Evolutionary conservation across 1,284 basidiomycete species (phyloP), one percentile per base, ranked within the genome.

Genomic region (Anthracocystis walkeri): DNA sequence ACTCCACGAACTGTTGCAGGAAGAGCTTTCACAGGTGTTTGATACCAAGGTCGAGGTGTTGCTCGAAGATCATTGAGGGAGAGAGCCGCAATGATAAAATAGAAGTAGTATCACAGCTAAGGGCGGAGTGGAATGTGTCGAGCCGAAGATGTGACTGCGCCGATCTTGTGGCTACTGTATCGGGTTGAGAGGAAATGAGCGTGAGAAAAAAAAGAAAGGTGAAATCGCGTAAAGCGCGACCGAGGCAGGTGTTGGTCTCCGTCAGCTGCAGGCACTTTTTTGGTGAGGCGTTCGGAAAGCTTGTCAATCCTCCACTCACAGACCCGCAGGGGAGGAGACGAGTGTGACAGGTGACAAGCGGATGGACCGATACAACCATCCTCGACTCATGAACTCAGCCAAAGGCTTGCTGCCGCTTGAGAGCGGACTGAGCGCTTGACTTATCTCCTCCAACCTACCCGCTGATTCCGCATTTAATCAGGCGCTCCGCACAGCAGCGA

Each of bases 1-100:
- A 5, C 66, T 84, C 1, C 52, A 81, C 50, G 69, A 78, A 29
- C 62, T 84, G 11, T 58, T 84, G 6, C 65, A 78, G 27, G 29
- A 45, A 11, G 82, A 84, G 68, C 65, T 84, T 6, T 73, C 73
- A 21, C 49, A 60, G 16, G 74, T 82, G 12, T 81, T 83, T 45
- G 60, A 64, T 11, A 71, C 65, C 27, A 33, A 65, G n/a, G 58
- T 82, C 25, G 60, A 72, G 18, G 55, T 81, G 21, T 7, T 58
- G n/a, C 46, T 73, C n/a, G 54, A 73, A 33, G 50, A 67, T 25
- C 57, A 64, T 8, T 67, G 53, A 53, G 4, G 1, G 25, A 25
- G 11, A 12, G 27, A 31, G 35, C 3, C 29, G 21, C 21, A 38
- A 48, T 35, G 31, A 16, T 27, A 45, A 35, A 16, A 25, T 8